Evolutionary conservation across 257 asterid species (phyloP), one percentile per base, ranked within the genome.

Genomic region (Solanum bulbocastanum): DNA sequence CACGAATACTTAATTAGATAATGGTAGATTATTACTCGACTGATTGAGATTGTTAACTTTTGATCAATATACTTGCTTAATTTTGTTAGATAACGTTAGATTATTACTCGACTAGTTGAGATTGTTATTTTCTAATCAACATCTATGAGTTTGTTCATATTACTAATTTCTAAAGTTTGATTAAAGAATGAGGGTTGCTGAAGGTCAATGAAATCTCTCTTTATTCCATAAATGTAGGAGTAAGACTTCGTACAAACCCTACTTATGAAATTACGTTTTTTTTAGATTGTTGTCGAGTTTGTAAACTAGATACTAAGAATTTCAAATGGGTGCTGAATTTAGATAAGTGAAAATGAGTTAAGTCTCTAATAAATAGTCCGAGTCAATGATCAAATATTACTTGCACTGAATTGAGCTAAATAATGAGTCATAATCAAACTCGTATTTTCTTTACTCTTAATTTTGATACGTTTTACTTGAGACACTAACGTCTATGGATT

Each of bases 401-500:
- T 14, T 69, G 3, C 5, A 30, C 20, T 30, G 23, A 15, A 69
- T 30, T 69, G 39, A 69, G 76, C 23, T 69, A 14, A 69, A 30
- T 30, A 30, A 30, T 30, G 10, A 3, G 36, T 68, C 37, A 68
- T 68, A 68, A 1, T n/a, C 33, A 11, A n/a, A 10, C 4, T 65
- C 4, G 2, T 65, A n/a, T 12, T 65, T 60, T 65, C 33, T 0
- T 65, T n/a, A 65, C 72, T 65, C 32, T 0, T 10, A 0, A 65
- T n/a, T 65, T 65, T n/a, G 15, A 65, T n/a, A 65, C 0, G 8
- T n/a, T n/a, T 65, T n/a, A 65, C 33, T 65, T n/a, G 16, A n/a
- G 0, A n/a, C 9, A n/a, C 33, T 3, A 65, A 25, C 1, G 1
- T 60, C 0, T 22, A 1, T 58, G 13, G 0, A 58, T 8, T 8